Evolutionary conservation across 106 monocot species (phyloP).

Genomic region (Xerophyta viscosa): DNA sequence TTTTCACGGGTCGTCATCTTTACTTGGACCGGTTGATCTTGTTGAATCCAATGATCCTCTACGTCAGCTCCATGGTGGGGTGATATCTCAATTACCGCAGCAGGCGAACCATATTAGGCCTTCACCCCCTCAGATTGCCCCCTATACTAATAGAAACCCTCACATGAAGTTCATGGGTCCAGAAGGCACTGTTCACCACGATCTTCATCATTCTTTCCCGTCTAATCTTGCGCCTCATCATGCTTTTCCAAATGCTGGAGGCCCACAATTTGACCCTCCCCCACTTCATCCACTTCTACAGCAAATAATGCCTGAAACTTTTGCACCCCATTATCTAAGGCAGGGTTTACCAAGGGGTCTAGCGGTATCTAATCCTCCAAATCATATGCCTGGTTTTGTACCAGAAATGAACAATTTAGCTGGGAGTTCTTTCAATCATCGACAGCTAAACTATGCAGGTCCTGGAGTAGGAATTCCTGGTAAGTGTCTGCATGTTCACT

Average conservation of each 20-base stretch:
- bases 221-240: conserved; percentile 39
- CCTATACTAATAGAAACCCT: conserved; percentile 22
- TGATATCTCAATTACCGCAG: conserved; percentile 22
- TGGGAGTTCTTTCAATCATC: conserved; percentile 28
- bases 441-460: conserved; percentile 33
- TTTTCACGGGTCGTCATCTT: conserved; percentile 9
- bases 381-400: conserved; percentile 29
- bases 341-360: conserved; percentile 38
- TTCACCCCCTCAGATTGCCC: conserved; percentile 17
- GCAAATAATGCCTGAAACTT: conserved; percentile 35
- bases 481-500: too few species aligned
- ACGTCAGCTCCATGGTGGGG: conserved; percentile 28
- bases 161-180: conserved; percentile 28
- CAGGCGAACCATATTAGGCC: conserved; percentile 28
- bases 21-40: conserved; percentile 13
- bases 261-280: conserved; percentile 30
- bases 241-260: conserved; percentile 15
- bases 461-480: conserved; percentile 50
- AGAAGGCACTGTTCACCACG: conserved; percentile 33
- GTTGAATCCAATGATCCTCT: conserved; percentile 21
- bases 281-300: conserved; percentile 37
- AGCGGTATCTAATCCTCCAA: conserved; percentile 25
- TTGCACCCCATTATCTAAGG: conserved; percentile 24
- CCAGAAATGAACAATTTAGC: conserved; percentile 43
- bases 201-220: conserved; percentile 24